Percentiles rank a stretch among this genome's conserved stretches.
phyloP scores from a whole-genome alignment of 106 monocot species.

The Dendrobium nobile region DNA sequence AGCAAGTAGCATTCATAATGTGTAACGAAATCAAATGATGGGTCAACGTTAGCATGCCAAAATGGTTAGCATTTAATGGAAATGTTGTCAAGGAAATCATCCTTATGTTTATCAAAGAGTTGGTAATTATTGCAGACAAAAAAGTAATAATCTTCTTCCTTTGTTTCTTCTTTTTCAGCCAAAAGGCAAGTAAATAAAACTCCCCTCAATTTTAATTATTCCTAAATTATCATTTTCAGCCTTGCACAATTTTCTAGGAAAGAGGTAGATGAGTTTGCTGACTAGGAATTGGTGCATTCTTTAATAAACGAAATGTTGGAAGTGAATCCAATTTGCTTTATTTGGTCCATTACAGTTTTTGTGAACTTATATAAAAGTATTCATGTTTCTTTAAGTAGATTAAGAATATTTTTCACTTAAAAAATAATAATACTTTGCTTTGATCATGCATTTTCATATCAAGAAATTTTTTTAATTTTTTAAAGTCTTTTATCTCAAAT shows the following conservation, averaged over 20 bases:
- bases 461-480: too few species aligned
- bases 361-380: too few species aligned
- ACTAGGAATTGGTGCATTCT: too few species aligned
- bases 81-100: background rate
- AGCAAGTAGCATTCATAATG: background rate
- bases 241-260: background rate
- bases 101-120: background rate
- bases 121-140: background rate
- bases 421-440: too few species aligned
- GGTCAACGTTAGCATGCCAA: background rate
- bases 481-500: too few species aligned
- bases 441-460: too few species aligned
- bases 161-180: background rate
- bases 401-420: too few species aligned
- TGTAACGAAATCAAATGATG: background rate
- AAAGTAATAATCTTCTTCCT: background rate
- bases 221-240: background rate
- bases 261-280: too few species aligned
- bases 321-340: too few species aligned
- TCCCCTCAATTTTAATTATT: conserved; percentile 1
- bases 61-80: background rate
- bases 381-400: too few species aligned
- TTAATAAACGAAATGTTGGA: too few species aligned
- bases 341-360: too few species aligned
- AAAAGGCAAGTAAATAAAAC: background rate